Conservation (phyloP, 2,329 filamentous ascomycete genomes). For the Aspergillus nomiae region DNA sequence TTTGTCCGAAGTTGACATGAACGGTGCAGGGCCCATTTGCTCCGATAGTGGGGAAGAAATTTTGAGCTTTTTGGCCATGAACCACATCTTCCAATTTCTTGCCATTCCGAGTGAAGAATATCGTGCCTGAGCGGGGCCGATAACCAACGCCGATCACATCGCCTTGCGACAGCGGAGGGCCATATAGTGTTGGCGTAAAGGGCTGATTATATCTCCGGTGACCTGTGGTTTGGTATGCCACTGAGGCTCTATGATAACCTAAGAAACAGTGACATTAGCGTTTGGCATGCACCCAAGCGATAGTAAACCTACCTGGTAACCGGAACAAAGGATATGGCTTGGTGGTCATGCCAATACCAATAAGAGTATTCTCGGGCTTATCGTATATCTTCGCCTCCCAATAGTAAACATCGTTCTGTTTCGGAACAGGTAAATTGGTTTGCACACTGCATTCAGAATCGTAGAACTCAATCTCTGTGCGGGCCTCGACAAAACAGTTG, state of each 20-base stretch:
- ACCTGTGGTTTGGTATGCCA: conserved; percentile 87
- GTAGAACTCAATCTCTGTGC: conserved; percentile 98
- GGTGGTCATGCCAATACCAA: conserved; percentile 92
- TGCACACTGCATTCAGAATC: conserved; percentile 97
- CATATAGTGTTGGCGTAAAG: conserved; percentile 77
- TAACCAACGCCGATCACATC: conserved; percentile 97
- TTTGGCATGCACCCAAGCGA: conserved; percentile 3
- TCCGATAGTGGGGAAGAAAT: conserved; percentile 97
- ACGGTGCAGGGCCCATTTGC: conserved; percentile 90
- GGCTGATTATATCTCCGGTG: conserved; percentile 90
- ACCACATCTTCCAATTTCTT: conserved; percentile 95
- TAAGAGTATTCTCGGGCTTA: conserved; percentile 82
- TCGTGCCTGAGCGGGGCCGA: conserved; percentile 85
- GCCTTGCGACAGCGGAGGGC: conserved; percentile 82
- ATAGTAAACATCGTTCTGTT: conserved; percentile 99
- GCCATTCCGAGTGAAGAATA: conserved; percentile 98
- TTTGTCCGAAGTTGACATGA: conserved; percentile 97
- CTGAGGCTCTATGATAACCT: conserved; percentile 91
- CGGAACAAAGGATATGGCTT: conserved; percentile 96
- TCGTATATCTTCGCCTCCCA: conserved; percentile 99
- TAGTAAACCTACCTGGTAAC: conserved; percentile 71
- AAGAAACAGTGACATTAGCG: conserved; percentile 16
- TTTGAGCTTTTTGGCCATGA: conserved; percentile 89
- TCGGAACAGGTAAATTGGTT: conserved; percentile 93
- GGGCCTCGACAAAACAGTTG: conserved; percentile 95